Evolutionary conservation across 257 asterid genomes (phyloP).

Genomic region (Knoxia roxburghii): DNA sequence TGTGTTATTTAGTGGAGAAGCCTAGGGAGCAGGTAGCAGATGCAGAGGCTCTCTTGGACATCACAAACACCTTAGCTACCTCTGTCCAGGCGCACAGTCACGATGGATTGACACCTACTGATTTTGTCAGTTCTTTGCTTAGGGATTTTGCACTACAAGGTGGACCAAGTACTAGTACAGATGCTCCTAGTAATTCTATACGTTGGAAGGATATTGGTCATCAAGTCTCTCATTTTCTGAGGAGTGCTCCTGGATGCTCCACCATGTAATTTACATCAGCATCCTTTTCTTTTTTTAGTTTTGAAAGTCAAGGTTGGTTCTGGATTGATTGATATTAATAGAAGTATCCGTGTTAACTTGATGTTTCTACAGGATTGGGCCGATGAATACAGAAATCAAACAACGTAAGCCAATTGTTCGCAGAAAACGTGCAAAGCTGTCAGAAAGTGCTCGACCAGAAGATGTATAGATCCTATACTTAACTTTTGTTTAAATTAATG

Average conservation of each 20-base stretch:
- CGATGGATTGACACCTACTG: conserved; percentile 74
- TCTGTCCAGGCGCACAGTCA: conserved; percentile 72
- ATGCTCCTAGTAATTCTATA: conserved; percentile 34
- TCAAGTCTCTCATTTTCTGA: conserved; percentile 57
- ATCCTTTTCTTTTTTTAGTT: background rate
- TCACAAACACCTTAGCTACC: conserved; percentile 72
- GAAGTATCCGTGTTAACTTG: background rate
- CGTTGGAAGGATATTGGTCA: conserved; percentile 71
- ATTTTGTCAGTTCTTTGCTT: conserved; percentile 62
- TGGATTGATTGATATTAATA: background rate
- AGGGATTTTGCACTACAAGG: conserved; percentile 57
- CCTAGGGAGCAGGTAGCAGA: conserved; percentile 95
- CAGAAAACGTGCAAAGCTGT: conserved; percentile 51
- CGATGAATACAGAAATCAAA: conserved; percentile 82
- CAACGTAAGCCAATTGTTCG: conserved; percentile 56
- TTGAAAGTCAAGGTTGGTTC: background rate
- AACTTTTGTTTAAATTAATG: background rate
- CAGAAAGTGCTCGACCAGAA: conserved; percentile 67
- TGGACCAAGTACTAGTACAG: conserved; percentile 45
- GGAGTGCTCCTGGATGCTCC: conserved; percentile 62
- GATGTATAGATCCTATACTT: conserved; percentile 43
- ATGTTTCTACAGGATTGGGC: conserved; percentile 66
- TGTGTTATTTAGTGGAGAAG: conserved; percentile 43
- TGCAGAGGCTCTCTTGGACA: conserved; percentile 89
- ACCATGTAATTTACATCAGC: conserved; percentile 54